phyloP scores from a whole-genome alignment of 2,329 filamentous ascomycete species.

The Sporothrix humicola region DNA sequence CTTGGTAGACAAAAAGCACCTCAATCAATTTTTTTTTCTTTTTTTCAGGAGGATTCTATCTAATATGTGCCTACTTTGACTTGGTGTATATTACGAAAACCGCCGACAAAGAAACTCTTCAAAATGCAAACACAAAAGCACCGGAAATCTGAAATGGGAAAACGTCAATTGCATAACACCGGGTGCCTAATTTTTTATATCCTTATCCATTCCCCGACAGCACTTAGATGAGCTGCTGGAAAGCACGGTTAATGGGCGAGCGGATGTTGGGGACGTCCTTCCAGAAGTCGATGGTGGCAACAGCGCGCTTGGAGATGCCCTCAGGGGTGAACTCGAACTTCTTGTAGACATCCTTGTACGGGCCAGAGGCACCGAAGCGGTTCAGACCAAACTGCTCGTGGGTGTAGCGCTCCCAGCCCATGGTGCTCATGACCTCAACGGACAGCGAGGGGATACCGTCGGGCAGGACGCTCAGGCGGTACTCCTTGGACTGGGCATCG shows the following conservation, averaged over 20 bases:
- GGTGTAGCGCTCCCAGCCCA: slow-evolving; percentile 98
- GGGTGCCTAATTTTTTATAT: neutral
- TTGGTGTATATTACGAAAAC: slow-evolving; percentile 29
- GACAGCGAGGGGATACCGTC: slow-evolving; percentile 92
- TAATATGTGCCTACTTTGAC: slow-evolving; percentile 22
- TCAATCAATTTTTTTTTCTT: neutral
- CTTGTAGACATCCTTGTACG: slow-evolving; percentile 98
- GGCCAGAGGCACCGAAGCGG: slow-evolving; percentile 95
- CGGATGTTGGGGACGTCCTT: slow-evolving; percentile 89
- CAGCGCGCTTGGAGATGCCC: slow-evolving; percentile 92
- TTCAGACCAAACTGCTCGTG: slow-evolving; percentile 99
- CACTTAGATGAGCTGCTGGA: slow-evolving; percentile 90
- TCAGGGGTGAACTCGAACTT: slow-evolving; percentile 99
- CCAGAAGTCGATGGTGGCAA: slow-evolving; percentile 95
- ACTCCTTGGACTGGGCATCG: slow-evolving; percentile 90
- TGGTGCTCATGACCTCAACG: slow-evolving; percentile 94
- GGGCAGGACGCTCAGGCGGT: slow-evolving; percentile 89
- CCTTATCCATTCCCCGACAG: neutral
- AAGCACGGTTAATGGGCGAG: slow-evolving; percentile 95
- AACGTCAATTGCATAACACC: slow-evolving; percentile 30
- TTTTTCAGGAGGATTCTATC: slow-evolving; percentile 9
- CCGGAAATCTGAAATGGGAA: slow-evolving; percentile 26
- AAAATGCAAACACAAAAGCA: slow-evolving; percentile 23
- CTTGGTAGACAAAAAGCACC: slow-evolving; percentile 27
- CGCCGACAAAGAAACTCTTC: slow-evolving; percentile 1